Evolutionary conservation across 257 asterid genomes (phyloP).

Genomic region (Ocimum tenuiflorum): DNA sequence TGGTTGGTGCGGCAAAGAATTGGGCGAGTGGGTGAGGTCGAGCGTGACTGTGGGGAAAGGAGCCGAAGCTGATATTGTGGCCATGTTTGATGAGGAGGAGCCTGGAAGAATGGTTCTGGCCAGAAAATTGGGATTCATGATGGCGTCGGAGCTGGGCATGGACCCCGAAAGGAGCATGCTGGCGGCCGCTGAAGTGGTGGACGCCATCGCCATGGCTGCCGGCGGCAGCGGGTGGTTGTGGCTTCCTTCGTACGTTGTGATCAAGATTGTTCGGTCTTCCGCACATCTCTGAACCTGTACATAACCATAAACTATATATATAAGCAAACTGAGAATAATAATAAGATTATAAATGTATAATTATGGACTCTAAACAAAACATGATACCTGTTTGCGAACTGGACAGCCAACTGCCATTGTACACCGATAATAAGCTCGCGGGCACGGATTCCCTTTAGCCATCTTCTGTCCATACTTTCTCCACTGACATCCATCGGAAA

Average conservation of each 20-base stretch:
- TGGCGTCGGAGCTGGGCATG: slow-evolving; percentile 74
- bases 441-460: slow-evolving; percentile 97
- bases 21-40: slow-evolving; percentile 74
- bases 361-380: no score
- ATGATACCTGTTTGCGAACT: slow-evolving; percentile 92
- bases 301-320: no score
- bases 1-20: slow-evolving; percentile 39
- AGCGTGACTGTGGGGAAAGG: slow-evolving; percentile 92
- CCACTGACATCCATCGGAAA: slow-evolving; percentile 96
- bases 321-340: no score
- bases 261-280: slow-evolving; percentile 60
- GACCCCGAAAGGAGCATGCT: slow-evolving; percentile 89
- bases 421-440: slow-evolving; percentile 86
- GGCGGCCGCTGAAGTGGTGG: slow-evolving; percentile 90
- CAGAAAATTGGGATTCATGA: slow-evolving; percentile 68
- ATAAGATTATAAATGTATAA: neutral
- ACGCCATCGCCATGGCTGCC: slow-evolving; percentile 97
- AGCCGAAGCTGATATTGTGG: slow-evolving; percentile 92
- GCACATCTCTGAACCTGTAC: slow-evolving; percentile 89
- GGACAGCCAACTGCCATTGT: slow-evolving; percentile 96
- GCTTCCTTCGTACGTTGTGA: slow-evolving; percentile 82
- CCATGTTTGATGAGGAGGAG: slow-evolving; percentile 74
- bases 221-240: slow-evolving; percentile 97
- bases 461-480: slow-evolving; percentile 93
- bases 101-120: slow-evolving; percentile 66